Base-by-base conservation (phyloP, 441 rosid species). In the Gossypium gossypioides region DNA sequence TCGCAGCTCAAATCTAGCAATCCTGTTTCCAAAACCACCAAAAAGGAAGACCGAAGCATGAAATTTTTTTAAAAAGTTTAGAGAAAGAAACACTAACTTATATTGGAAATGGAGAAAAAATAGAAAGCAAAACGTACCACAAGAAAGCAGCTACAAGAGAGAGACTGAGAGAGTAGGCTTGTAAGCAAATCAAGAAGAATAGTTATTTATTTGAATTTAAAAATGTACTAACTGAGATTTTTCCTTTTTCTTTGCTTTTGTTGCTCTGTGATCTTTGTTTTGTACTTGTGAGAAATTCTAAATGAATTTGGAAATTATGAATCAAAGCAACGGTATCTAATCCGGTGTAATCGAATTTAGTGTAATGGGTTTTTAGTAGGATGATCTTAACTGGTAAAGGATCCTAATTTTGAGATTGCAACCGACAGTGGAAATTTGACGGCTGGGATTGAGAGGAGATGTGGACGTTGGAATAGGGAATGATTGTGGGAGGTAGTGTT, bases 1-100 rank as follows among this genome's bases (percentile, higher is more conserved):
- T 71, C 46, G 68, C 54, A 68, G 66, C 71, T 71, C 79, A 83
- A 85, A 84, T 76, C 83, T 83, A 80, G 74, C 80, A 83, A 71
- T 83, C 82, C 81, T 81, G 79, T 70, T 72, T 59, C 56, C 51
- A 59, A 69, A 67, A 48, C 37, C 58, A 75, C 56, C 62, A 37
- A 76, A 69, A 58, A 48, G 57, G 60, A 67, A 74, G 64, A 63
- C 42, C 54, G 67, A 51, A 68, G 29, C 75, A 76, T 68, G 73
- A 75, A 75, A 65, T 59, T 60, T 72, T n/a, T 27, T 6, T 13
- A 67, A 65, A 37, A 37, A 37, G 44, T 37, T 42, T 16, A 8
- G 62, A 58, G 6, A 51, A 66, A 24, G 55, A 12, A 74, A 18
- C 37, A 68, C 66, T 2, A 72, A 29, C 29, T 76, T 42, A 73